A percentile compares a stretch with the other conserved stretches of the same genome.
Evolutionary conservation across 2,329 filamentous ascomycete species (phyloP).

Genomic region (Metarhizium robertsii): DNA sequence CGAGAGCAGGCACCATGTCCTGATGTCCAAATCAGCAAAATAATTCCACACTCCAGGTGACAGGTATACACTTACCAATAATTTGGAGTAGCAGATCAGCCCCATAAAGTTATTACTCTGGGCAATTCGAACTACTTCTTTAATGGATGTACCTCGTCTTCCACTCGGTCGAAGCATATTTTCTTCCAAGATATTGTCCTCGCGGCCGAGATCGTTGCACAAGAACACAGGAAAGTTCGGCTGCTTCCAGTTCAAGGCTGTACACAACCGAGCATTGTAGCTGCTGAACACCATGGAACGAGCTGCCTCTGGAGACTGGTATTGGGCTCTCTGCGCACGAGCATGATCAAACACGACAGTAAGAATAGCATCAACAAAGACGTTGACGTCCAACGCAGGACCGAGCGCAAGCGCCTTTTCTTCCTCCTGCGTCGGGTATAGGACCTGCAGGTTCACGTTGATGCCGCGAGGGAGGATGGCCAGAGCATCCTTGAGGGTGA

Average conservation of each 20-base stretch:
- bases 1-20: conserved; percentile 87
- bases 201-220: conserved; percentile 79
- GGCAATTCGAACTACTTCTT: conserved; percentile 87
- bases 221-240: conserved; percentile 95
- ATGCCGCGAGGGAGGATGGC: conserved; percentile 65
- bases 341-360: conserved; percentile 87
- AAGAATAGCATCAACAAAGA: conserved; percentile 75
- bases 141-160: conserved; percentile 72
- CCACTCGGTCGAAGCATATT: conserved; percentile 46
- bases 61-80: conserved; percentile 57
- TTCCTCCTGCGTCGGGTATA: conserved; percentile 73
- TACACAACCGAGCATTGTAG: conserved; percentile 84
- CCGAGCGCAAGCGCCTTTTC: conserved; percentile 61
- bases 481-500: conserved; percentile 72
- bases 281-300: conserved; percentile 90
- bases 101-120: conserved; percentile 99
- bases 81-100: conserved; percentile 75
- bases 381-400: conserved; percentile 74
- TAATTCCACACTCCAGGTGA: too few species aligned
- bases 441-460: conserved; percentile 83
- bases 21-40: conserved; percentile 26
- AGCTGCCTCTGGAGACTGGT: conserved; percentile 60
- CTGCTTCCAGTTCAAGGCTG: conserved; percentile 97
- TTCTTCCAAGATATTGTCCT: conserved; percentile 33
- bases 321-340: conserved; percentile 52